These are phyloP conservation scores for Parachaetomium inaequale DNA, from an alignment of 495 filamentous ascomycete genomes.

Conservation along the genomic window DNA sequence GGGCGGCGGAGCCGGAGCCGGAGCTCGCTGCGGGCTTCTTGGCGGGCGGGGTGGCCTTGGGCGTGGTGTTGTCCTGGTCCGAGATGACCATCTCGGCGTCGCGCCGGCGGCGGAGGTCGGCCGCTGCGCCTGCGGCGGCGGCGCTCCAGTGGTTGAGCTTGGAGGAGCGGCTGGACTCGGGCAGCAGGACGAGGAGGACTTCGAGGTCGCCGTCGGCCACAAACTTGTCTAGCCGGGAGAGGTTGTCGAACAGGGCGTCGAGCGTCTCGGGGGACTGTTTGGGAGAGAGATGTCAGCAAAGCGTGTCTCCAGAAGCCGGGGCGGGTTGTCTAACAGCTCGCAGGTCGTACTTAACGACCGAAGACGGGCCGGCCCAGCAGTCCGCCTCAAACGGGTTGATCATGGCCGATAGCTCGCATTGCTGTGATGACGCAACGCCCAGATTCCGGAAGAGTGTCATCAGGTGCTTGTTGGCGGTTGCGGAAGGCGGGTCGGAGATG, in stretches of 20 bases:
- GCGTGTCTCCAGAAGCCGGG: background rate
- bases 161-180: slow-evolving; percentile 38
- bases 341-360: slow-evolving; percentile 44
- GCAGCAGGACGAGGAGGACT: slow-evolving; percentile 44
- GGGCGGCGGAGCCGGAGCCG: slow-evolving; percentile 19
- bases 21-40: background rate
- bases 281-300: background rate
- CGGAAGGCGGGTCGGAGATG: slow-evolving; percentile 39
- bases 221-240: slow-evolving; percentile 34
- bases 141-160: slow-evolving; percentile 32
- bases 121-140: slow-evolving; percentile 23
- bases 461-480: slow-evolving; percentile 35
- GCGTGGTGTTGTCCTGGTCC: slow-evolving; percentile 13
- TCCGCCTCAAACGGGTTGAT: slow-evolving; percentile 41
- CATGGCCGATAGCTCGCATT: slow-evolving; percentile 39
- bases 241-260: slow-evolving; percentile 31
- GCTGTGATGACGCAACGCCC: slow-evolving; percentile 19
- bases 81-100: slow-evolving; percentile 34
- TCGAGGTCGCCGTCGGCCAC: slow-evolving; percentile 41
- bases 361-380: slow-evolving; percentile 47
- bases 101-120: slow-evolving; percentile 38
- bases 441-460: slow-evolving; percentile 31
- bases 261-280: slow-evolving; percentile 33
- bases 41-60: background rate
- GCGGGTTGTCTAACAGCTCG: slow-evolving; percentile 33